Base-by-base conservation (phyloP, 257 asterid species). In the Solanum piurae region DNA sequence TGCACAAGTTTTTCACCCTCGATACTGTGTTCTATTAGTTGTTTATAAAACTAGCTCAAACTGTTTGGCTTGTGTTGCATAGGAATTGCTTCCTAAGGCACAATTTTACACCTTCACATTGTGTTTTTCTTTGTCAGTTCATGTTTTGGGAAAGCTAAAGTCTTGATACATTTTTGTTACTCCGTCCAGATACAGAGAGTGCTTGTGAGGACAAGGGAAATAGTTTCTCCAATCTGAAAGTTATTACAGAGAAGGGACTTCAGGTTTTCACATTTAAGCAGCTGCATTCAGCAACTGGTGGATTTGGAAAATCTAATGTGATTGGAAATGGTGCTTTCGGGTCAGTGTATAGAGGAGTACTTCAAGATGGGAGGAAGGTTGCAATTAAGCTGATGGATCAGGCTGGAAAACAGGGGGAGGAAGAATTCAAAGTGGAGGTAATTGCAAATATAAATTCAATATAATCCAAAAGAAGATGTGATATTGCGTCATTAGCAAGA, bases 251-350 rank as follows among this genome's bases (percentile, higher is more conserved):
- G 83, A 93, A 88, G 91, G 95, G 96, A 83, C 92, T 94, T 88
- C 96, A 89, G 64, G 89, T 95, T 42, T 96, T 94, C 92, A 93
- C 96, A 79, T 94, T 91, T 92, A 96, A 95, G 96, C 98, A 96
- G 94, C 94, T 96, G 87, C 98, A 94, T 85, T 93, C 96, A 12
- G 98, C 98, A 55, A 94, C 98, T n/a, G 94, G 99, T 34, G 98
- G 98, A 77, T 92, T 96, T 71, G 94, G 94, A 76, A 96, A 95
- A 93, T 92, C 98, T 40, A 95, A 94, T 88, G 92, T 96, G 89
- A 93, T 96, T 23, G 99, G 99, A 20, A 95, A 92, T 21, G 99
- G 99, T 37, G 99, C 98, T 9, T 96, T 96, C 5, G 99, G 99
- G 33, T 90, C 90, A 58, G 99, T 96, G 12, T 96, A 94, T 62